Evolutionary conservation across 2,329 filamentous ascomycete genomes (phyloP), one percentile per base, ranked within the genome.

Genomic region (Periconia sp.): DNA sequence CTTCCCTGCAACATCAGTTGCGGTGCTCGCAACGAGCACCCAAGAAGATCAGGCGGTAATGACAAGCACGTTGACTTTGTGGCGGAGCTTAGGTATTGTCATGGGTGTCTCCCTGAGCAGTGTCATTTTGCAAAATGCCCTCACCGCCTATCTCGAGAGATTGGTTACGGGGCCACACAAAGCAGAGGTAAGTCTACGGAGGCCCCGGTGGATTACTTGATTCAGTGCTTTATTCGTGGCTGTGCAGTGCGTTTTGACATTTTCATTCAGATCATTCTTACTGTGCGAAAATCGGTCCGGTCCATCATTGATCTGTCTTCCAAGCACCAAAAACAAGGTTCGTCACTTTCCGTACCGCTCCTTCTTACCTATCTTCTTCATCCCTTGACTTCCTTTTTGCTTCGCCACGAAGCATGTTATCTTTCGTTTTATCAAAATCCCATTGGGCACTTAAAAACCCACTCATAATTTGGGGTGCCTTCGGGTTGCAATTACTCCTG

Each of bases 101-200:
- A 79, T 92, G 65, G 90, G 89, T n/a, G 83, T 92, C 43, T 85
- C 89, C 1, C 76, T 82, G 49, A 89, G 85, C 60, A 89, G 86
- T 66, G 79, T 91, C 53, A 83, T 91, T 8, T 76, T 92, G 56
- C 89, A 93, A 74, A 91, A 91, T 63, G 80, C 83, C 1, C 75
- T 93, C 48, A 73, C 82, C 9, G 74, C 78, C 17, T 87, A 86
- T 59, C 78, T 93, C 6, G 72, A 82, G 5, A 58, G 68, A 11
- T 79, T 82, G 33, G 86, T 92, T 9, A 79, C 77, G 0, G 87
- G 85, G 0, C 76, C 77, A 0, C 77, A 85, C 20, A 88, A 85
- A 64, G 77, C 78, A 0, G 74, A 79, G 45, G 75, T 81, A 60
- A 5, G 67, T 54, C 2, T 37, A 37, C 33, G 30, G 15, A 31